Conservation (phyloP, 2,329 filamentous ascomycete species). For the Aureobasidium melanogenum region DNA sequence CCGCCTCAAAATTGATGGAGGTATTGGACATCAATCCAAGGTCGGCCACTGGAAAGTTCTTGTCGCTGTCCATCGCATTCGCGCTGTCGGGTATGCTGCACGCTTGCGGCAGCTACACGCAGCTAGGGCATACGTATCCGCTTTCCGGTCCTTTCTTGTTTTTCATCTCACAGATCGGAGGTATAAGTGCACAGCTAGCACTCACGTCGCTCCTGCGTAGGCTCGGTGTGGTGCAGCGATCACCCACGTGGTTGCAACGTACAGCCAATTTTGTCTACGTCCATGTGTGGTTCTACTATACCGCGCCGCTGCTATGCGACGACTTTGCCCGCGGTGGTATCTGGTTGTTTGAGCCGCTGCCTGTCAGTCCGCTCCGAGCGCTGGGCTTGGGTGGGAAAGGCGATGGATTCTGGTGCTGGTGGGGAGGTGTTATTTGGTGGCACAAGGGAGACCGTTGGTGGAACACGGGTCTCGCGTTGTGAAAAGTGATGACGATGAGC, state of each 20-base stretch:
- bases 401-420: constrained; percentile 62
- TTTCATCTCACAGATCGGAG: constrained; percentile 62
- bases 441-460: constrained; percentile 57
- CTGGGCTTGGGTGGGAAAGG: constrained; percentile 54
- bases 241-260: constrained; percentile 42
- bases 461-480: constrained; percentile 44
- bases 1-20: constrained; percentile 40
- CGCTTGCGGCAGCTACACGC: constrained; percentile 57
- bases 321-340: constrained; percentile 67
- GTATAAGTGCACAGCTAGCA: constrained; percentile 52
- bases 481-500: neutral
- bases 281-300: constrained; percentile 58
- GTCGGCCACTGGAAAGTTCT: constrained; percentile 28
- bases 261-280: constrained; percentile 54
- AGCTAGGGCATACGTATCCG: constrained; percentile 52
- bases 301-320: constrained; percentile 58
- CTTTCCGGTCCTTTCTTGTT: constrained; percentile 50
- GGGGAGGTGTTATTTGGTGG: constrained; percentile 46
- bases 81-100: constrained; percentile 61
- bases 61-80: constrained; percentile 50
- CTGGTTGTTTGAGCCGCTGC: constrained; percentile 77
- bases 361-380: constrained; percentile 59
- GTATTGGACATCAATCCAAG: constrained; percentile 22
- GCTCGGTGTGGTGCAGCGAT: constrained; percentile 23
- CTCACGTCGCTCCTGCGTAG: constrained; percentile 29